A percentile compares a stretch with the other conserved stretches of the same genome.
Conservation (phyloP, 352 stramenopile species). For the Phytophthora europaea region DNA sequence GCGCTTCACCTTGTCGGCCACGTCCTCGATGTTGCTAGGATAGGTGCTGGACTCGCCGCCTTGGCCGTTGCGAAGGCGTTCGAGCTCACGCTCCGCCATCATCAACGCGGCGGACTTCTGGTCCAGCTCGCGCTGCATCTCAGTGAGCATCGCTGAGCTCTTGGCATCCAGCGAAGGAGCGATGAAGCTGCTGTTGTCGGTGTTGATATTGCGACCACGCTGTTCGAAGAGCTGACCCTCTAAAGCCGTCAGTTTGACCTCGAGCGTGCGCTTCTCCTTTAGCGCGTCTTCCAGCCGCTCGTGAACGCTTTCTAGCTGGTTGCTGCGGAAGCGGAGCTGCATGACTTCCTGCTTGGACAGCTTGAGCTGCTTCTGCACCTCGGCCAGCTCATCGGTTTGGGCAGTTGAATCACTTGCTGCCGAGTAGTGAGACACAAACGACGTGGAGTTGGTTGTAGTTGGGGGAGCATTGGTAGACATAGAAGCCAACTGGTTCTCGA, state of each 20-base stretch:
- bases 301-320: slow-evolving; percentile 77
- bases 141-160: slow-evolving; percentile 47
- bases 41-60: background rate
- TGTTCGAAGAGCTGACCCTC: slow-evolving; percentile 86
- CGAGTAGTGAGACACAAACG: slow-evolving; percentile 39
- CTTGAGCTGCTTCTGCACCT: slow-evolving; percentile 83
- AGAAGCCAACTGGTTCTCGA: slow-evolving; percentile 59
- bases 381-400: slow-evolving; percentile 56
- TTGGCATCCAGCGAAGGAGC: slow-evolving; percentile 44
- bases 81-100: slow-evolving; percentile 57
- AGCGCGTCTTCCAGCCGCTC: slow-evolving; percentile 76
- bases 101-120: slow-evolving; percentile 63
- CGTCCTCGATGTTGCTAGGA: slow-evolving; percentile 30
- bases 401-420: slow-evolving; percentile 25
- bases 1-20: slow-evolving; percentile 58
- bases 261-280: slow-evolving; percentile 82
- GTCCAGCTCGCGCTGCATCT: slow-evolving; percentile 70
- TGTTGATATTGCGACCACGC: slow-evolving; percentile 68
- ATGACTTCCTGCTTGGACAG: slow-evolving; percentile 84
- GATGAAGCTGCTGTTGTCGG: slow-evolving; percentile 55
- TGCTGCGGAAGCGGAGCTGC: slow-evolving; percentile 86
- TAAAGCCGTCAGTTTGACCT: slow-evolving; percentile 83
- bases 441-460: slow-evolving; percentile 29
- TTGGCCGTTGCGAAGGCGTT: slow-evolving; percentile 44
- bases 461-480: slow-evolving; percentile 23